A percentile compares a stretch with the other conserved stretches of the same genome.
Conservation (phyloP, 768 basidiomycete genomes). For the Infundibulicybe gibba region DNA sequence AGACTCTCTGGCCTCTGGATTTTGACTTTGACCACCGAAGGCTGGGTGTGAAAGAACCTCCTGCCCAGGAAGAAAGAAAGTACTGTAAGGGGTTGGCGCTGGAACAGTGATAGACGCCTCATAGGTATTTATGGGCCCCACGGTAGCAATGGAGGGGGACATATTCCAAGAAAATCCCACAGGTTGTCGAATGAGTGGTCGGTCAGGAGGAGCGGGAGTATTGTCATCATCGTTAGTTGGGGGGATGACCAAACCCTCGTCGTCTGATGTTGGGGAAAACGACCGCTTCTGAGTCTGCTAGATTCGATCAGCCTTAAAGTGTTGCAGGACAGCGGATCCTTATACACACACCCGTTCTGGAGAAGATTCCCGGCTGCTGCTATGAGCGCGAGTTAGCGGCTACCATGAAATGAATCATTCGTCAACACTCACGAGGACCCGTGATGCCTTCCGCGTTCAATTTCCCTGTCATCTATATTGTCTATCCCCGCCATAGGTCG, state of each 20-base stretch:
- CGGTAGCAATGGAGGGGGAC: slow-evolving; percentile 20
- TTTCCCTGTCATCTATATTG: slow-evolving; percentile 24
- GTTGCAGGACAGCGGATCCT: too few relatives aligned
- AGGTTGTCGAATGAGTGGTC: slow-evolving; percentile 57
- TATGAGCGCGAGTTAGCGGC: slow-evolving; percentile 15
- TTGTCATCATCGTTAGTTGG: slow-evolving; percentile 39
- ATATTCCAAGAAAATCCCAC: slow-evolving; percentile 45
- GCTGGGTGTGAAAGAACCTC: slow-evolving; percentile 18
- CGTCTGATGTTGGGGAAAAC: slow-evolving; percentile 52
- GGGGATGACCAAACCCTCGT: slow-evolving; percentile 37
- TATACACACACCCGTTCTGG: slow-evolving; percentile 37
- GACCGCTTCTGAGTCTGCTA: slow-evolving; percentile 41
- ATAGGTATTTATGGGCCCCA: slow-evolving; percentile 35
- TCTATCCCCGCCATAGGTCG: slow-evolving; percentile 8
- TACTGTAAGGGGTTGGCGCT: slow-evolving; percentile 12
- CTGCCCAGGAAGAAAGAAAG: slow-evolving; percentile 56
- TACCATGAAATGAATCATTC: not conserved
- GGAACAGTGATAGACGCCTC: slow-evolving; percentile 26
- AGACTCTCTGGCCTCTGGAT: slow-evolving; percentile 14
- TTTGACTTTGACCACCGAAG: slow-evolving; percentile 13
- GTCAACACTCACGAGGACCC: slow-evolving; percentile 31
- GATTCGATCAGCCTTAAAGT: not conserved
- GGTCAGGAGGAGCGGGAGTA: slow-evolving; percentile 37
- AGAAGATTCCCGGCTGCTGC: slow-evolving; percentile 58
- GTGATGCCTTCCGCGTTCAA: slow-evolving; percentile 34